Base-by-base conservation (phyloP, 2,329 filamentous ascomycete genomes). In the Nectriaceae sp. region DNA sequence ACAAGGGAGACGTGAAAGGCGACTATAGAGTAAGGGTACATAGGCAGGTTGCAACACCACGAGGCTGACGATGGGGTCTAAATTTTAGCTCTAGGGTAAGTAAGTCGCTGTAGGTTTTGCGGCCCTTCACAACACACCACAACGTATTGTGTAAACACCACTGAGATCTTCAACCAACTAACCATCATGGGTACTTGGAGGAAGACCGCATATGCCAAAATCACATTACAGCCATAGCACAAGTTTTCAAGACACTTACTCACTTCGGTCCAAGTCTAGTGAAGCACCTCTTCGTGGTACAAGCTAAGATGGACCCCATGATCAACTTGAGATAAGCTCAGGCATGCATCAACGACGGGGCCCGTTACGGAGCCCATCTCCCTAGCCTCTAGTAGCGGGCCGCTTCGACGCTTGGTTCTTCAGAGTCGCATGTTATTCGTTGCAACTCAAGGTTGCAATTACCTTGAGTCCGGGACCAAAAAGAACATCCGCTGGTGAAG, bases 261-360 rank as follows among this genome's bases (percentile, higher is more conserved):
- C 24, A 13, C 6, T 29, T 29, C 24, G 24, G 24, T 6, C 24
- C 6, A 29, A 6, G 24, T 29, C 24, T 29, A 13, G 24, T 29
- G 13, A 29, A 29, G 6, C 24, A 13, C 24, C 24, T 29, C 24
- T 29, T 29, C 24, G 24, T 29, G 24, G 6, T 29, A 13, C 24
- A 13, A 13, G 13, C 24, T 29, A 29, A 29, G n/a, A 29, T 6
- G 13, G 33, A 36, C 46, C 50, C 43, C 50, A 52, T 52, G 50
- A 52, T 52, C 50, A 52, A 16, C 50, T 49, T 40, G 46, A 52
- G 49, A 52, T 52, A 52, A 52, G 49, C 46, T 20, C 49, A 49
- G 46, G 36, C 42, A 35, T 52, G 49, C 49, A 52, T 52, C 37
- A 35, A 42, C 29, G 37, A 22, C 40, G 40, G 24, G 40, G 13